Conservation (phyloP, 2,329 filamentous ascomycete genomes). For the Akanthomyces uredinophilus region DNA sequence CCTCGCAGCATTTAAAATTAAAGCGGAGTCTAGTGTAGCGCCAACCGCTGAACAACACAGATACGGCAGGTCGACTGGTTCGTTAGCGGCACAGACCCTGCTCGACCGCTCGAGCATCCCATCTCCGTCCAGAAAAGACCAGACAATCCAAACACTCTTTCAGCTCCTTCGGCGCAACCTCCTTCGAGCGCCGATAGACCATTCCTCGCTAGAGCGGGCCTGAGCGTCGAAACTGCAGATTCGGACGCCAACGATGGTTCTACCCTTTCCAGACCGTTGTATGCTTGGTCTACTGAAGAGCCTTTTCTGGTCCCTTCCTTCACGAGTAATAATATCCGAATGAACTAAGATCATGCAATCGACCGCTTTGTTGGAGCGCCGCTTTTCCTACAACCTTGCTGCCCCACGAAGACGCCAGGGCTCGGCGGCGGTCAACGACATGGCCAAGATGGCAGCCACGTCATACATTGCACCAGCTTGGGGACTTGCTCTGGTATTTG, state of each 20-base stretch:
- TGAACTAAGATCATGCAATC: background rate
- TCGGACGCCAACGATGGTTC: too few species aligned
- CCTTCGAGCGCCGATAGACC: background rate
- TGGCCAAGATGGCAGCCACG: background rate
- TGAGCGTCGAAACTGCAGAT: background rate
- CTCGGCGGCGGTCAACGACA: background rate
- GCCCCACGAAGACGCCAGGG: background rate
- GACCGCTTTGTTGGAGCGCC: background rate
- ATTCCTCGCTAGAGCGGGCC: too few species aligned
- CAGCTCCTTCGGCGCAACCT: background rate
- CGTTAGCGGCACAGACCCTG: background rate
- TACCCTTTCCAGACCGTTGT: too few species aligned
- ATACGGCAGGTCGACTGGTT: background rate
- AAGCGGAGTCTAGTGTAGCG: slow-evolving; percentile 10
- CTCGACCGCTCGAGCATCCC: background rate
- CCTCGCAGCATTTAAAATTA: slow-evolving; percentile 12
- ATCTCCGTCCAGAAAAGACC: background rate
- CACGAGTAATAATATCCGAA: background rate
- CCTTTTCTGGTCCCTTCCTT: background rate
- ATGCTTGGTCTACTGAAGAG: too few species aligned
- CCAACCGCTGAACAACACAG: background rate
- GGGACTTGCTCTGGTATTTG: background rate
- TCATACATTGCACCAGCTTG: background rate
- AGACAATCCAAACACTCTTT: background rate
- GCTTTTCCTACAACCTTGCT: background rate